These are phyloP conservation scores for Ganoderma sinense DNA, from an alignment of 1,284 basidiomycete species.

Conservation along the genomic window DNA sequence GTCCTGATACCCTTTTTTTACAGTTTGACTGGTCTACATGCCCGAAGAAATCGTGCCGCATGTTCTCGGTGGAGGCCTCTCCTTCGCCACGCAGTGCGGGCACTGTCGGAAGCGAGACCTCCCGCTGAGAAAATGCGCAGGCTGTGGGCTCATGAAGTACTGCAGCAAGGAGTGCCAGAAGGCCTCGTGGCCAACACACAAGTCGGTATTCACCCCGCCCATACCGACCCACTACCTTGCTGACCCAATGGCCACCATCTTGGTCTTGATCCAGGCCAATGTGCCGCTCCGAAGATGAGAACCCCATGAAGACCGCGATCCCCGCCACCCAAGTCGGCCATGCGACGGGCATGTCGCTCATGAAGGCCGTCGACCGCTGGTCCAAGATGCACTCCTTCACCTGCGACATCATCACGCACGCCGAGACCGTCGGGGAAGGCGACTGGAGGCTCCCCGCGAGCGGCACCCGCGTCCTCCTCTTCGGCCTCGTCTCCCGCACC, in stretches of 20 bases:
- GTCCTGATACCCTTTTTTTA: not conserved
- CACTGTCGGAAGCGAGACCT: not conserved
- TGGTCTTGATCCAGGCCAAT: not conserved
- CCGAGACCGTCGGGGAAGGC: not conserved
- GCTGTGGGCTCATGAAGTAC: slow-evolving; percentile 8
- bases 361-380: not conserved
- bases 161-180: slow-evolving; percentile 21
- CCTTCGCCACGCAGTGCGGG: not conserved
- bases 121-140: slow-evolving; percentile 9
- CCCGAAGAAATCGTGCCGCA: not conserved
- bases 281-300: not conserved
- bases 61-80: not conserved
- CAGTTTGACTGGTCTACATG: not conserved
- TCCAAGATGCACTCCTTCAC: not conserved
- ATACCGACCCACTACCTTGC: not conserved
- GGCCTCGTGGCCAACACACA: slow-evolving; percentile 12
- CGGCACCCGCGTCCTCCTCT: not conserved
- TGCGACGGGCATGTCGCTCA: not conserved
- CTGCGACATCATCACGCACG: not conserved
- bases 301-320: slow-evolving; percentile 2
- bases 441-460: not conserved
- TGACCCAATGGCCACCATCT: not conserved
- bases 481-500: slow-evolving; percentile 1
- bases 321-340: not conserved
- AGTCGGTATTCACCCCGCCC: not conserved